phyloP scores from a whole-genome alignment of 225 moss, liverwort and hornwort genomes.

The Marchantia polymorpha region DNA sequence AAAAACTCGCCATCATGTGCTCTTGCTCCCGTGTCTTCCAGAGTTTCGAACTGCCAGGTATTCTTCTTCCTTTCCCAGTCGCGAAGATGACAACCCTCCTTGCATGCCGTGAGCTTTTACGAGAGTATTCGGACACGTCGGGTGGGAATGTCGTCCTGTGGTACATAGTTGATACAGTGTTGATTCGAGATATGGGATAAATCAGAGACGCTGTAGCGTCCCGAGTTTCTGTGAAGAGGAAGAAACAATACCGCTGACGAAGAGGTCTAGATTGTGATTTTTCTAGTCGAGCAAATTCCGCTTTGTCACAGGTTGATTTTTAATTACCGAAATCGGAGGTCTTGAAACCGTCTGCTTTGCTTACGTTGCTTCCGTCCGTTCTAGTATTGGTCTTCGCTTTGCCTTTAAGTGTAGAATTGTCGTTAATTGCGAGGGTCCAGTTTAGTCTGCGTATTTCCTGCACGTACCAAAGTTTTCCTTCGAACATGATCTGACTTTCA shows the following conservation, averaged over 20 bases:
- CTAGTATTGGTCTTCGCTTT: background rate
- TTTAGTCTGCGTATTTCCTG: background rate
- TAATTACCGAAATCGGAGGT: background rate
- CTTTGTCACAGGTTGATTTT: no score
- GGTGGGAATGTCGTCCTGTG: no score
- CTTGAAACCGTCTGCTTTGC: background rate
- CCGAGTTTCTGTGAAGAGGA: no score
- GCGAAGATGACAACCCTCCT: background rate
- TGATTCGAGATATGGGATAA: no score
- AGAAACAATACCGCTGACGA: no score
- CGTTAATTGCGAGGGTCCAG: background rate
- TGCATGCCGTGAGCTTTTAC: no score
- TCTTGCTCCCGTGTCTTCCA: background rate
- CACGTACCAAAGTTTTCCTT: background rate
- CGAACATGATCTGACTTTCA: background rate
- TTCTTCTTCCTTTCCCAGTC: background rate
- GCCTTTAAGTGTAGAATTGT: background rate
- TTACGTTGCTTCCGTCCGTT: no score
- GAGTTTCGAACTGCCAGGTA: conserved; percentile 5
- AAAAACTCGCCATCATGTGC: background rate
- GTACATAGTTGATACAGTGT: no score
- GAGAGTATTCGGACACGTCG: no score
- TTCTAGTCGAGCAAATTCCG: no score
- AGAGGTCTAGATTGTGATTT: no score
- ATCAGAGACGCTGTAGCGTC: no score